These are phyloP conservation scores for Penicillium sp. DNA, from an alignment of 2,329 filamentous ascomycete species.

Conservation along the genomic window DNA sequence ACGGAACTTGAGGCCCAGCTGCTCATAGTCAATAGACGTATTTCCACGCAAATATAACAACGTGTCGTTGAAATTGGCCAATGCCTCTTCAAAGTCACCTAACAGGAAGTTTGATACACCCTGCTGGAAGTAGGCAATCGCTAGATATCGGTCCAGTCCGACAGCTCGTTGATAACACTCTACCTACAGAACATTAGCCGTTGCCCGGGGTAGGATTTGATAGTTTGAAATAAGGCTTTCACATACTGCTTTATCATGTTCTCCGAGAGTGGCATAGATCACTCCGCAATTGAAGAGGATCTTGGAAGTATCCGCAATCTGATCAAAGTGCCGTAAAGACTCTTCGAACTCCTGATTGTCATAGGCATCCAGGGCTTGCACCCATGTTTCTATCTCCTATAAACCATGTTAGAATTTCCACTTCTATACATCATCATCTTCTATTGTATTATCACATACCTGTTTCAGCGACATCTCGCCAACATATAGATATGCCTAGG, in stretches of 20 bases:
- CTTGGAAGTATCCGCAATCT: conserved; percentile 93
- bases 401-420: not conserved
- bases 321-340: conserved; percentile 79
- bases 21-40: conserved; percentile 96
- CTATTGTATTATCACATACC: conserved; percentile 45
- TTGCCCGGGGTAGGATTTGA: not conserved
- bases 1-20: conserved; percentile 93
- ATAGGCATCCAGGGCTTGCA: conserved; percentile 85
- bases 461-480: conserved; percentile 66
- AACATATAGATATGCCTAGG: not conserved
- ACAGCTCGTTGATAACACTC: conserved; percentile 94
- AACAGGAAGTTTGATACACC: conserved; percentile 97
- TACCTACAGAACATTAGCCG: conserved; percentile 64
- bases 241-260: conserved; percentile 92
- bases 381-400: conserved; percentile 99
- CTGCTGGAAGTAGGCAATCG: conserved; percentile 97
- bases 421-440: conserved; percentile 13
- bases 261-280: conserved; percentile 93
- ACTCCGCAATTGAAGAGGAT: conserved; percentile 99
- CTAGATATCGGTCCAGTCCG: conserved; percentile 89
- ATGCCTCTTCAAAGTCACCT: conserved; percentile 94
- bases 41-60: conserved; percentile 93
- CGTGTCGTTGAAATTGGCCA: conserved; percentile 99
- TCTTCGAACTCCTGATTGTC: conserved; percentile 98
- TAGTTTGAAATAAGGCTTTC: not conserved